phyloP scores from a whole-genome alignment of 768 basidiomycete genomes.

The Mycena polygramma region DNA sequence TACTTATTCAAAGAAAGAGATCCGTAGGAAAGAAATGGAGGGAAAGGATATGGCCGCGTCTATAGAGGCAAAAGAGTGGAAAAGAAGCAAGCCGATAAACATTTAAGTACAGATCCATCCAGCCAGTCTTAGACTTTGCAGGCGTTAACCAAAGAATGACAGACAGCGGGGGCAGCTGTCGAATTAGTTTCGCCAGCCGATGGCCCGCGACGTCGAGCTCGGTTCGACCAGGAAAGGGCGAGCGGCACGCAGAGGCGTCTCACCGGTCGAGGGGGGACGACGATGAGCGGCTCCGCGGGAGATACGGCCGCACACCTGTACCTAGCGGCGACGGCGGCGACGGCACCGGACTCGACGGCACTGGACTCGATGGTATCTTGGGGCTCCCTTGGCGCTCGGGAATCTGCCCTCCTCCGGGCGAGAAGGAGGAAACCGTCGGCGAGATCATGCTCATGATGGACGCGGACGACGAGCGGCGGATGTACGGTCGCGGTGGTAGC shows the following conservation, averaged over 20 bases:
- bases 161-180: not conserved
- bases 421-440: constrained; percentile 33
- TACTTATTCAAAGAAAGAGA: constrained; percentile 4
- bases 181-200: not conserved
- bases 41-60: constrained; percentile 15
- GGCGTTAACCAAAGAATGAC: constrained; percentile 3
- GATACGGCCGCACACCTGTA: constrained; percentile 36
- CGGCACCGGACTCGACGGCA: not conserved
- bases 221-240: not conserved
- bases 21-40: constrained; percentile 1
- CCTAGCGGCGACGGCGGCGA: constrained; percentile 33
- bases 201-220: not conserved
- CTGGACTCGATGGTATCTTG: constrained; percentile 41
- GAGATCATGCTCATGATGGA: constrained; percentile 57
- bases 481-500: constrained; percentile 68
- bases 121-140: constrained; percentile 11
- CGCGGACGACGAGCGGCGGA: constrained; percentile 66
- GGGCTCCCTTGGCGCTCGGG: constrained; percentile 22
- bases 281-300: constrained; percentile 45
- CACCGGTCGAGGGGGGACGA: constrained; percentile 30
- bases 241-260: not conserved
- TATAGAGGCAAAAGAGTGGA: constrained; percentile 15
- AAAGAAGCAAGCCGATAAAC: constrained; percentile 17
- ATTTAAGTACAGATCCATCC: constrained; percentile 36
- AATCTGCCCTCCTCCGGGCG: constrained; percentile 1